phyloP scores from a whole-genome alignment of 2,329 filamentous ascomycete species.

The Cercospora sp. region DNA sequence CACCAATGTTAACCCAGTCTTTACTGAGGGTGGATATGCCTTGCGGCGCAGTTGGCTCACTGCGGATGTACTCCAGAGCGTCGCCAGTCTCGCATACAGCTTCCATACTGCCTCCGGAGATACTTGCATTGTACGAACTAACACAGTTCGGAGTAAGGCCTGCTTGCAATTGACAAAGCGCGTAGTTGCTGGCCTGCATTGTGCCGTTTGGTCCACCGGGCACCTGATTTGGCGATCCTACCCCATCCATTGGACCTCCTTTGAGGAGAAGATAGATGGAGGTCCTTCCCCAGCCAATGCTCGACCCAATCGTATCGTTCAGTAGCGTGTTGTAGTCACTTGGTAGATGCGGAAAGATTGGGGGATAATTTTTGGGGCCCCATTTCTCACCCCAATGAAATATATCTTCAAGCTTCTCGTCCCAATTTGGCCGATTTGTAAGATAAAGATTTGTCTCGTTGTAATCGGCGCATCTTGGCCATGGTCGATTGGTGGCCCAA shows the following conservation, averaged over 20 bases:
- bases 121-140: constrained; percentile 54
- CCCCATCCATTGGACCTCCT: constrained; percentile 25
- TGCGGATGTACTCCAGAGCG: constrained; percentile 56
- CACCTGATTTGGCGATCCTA: background rate
- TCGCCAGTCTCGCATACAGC: constrained; percentile 64
- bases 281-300: constrained; percentile 44
- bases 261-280: constrained; percentile 69
- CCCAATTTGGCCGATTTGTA: constrained; percentile 13
- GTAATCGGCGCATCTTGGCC: constrained; percentile 18
- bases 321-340: constrained; percentile 65
- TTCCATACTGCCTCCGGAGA: constrained; percentile 58
- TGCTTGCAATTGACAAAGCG: constrained; percentile 67
- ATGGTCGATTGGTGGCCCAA: constrained; percentile 13
- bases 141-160: constrained; percentile 66
- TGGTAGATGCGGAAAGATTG: constrained; percentile 54
- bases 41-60: constrained; percentile 55
- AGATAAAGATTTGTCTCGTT: constrained; percentile 25
- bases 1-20: constrained; percentile 49
- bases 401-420: constrained; percentile 59
- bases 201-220: background rate
- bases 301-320: constrained; percentile 49
- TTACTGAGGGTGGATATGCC: constrained; percentile 45
- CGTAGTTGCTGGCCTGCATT: constrained; percentile 51
- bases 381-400: constrained; percentile 63
- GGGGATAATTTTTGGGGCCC: constrained; percentile 46